Percentiles rank a stretch among this genome's conserved stretches.
Conservation (phyloP, 108 stramenopile genomes). For the Aurantiochytrium sp. region DNA sequence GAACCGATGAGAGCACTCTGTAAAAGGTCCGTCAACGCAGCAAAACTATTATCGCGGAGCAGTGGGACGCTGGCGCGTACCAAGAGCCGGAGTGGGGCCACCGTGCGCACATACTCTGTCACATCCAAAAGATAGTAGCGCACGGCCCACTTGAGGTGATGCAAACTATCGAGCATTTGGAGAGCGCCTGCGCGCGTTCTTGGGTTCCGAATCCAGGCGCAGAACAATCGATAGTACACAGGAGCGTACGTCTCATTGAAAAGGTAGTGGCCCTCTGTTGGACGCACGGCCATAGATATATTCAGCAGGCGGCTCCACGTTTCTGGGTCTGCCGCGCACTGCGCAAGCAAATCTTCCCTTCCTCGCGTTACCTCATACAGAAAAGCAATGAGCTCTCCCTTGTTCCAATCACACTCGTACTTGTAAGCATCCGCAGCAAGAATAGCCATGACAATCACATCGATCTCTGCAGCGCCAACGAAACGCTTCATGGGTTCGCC, state of each 20-base stretch:
- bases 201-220: neutral
- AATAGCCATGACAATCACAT: neutral
- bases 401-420: slow-evolving; percentile 4
- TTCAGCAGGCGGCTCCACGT: neutral
- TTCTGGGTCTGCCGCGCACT: neutral
- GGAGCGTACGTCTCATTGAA: neutral
- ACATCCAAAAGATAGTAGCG: neutral
- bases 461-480: neutral
- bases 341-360: neutral
- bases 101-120: neutral
- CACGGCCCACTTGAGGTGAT: neutral
- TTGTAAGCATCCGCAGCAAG: neutral
- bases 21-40: neutral
- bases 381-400: neutral
- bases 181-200: neutral
- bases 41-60: neutral
- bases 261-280: neutral
- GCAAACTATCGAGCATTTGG: neutral
- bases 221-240: neutral
- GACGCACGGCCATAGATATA: neutral
- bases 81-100: neutral
- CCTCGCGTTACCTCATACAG: neutral
- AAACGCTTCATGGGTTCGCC: neutral
- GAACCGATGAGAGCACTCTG: neutral
- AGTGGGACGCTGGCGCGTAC: neutral